Evolutionary conservation across 2,329 filamentous ascomycete genomes (phyloP), one percentile per base, ranked within the genome.

Genomic region (Neoscytalidium dimidiatum): DNA sequence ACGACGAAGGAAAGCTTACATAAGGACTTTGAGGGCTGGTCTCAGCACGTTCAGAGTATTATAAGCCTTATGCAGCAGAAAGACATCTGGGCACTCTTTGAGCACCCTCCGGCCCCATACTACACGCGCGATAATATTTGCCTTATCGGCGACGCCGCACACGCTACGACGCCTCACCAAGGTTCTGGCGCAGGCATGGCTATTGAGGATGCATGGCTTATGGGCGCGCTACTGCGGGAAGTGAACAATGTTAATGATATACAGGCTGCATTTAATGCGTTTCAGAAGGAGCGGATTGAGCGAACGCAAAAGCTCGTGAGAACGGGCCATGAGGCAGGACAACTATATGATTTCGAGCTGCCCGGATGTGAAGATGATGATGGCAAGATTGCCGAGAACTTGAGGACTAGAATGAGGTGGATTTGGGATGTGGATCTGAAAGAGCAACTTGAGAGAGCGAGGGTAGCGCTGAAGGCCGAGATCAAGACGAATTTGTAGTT

Each of bases 161-260:
- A 88, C 67, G 84, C 85, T 0, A 75, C 79, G 0, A 82, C 81
- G 0, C 85, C 85, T 0, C 84, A 86, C 71, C 81, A 84, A 7
- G 85, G 85, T 2, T 80, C 84, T 0, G 85, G 85, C 3, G 85
- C 85, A 1, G 83, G 84, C 1, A 81, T 83, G 69, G 85, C 84
- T 9, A 79, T 87, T 61, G 85, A 87, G 71, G 85, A 87, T 66
- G 80, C 79, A 1, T 76, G 82, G 19, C 70, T 80, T 0, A 73
- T 84, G 23, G 75, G 76, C 8, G 70, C 33, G 33, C 8, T 35
- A 14, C 33, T 35, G 33, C 8, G 8, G 33, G 33, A 35, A 14
- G 33, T 35, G 33, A n/a, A n/a, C n/a, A n/a, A n/a, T n/a, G n/a
- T n/a, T n/a, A n/a, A n/a, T n/a, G 52, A 67, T 31, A 66, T 80